Conservation (phyloP, 306 rosid genomes). For the Begonia peltatifolia region DNA sequence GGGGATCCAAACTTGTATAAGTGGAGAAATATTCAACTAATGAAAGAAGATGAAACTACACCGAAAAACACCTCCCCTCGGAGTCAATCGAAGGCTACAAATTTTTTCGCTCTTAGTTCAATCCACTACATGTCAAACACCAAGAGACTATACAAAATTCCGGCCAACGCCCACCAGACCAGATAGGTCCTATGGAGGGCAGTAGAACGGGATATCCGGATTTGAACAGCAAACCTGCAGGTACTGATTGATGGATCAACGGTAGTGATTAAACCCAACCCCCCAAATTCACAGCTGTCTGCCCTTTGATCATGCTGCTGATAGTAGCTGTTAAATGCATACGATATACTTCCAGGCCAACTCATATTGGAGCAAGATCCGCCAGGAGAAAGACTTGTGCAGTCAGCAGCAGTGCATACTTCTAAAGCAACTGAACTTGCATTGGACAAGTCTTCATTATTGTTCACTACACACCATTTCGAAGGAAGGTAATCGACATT, state of each 20-base stretch:
- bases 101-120: too few species aligned
- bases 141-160: too few species aligned
- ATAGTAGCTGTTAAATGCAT: conserved; percentile 78
- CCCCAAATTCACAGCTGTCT: conserved; percentile 61
- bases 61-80: too few species aligned
- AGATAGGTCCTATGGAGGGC: background rate
- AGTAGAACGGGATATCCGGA: conserved; percentile 33
- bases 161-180: background rate
- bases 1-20: too few species aligned
- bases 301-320: conserved; percentile 78
- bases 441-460: conserved; percentile 56
- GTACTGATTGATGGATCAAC: conserved; percentile 60
- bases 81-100: too few species aligned
- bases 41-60: too few species aligned
- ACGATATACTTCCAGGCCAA: conserved; percentile 77
- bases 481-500: conserved; percentile 67
- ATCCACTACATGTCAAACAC: too few species aligned
- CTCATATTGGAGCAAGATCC: conserved; percentile 80
- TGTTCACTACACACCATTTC: conserved; percentile 91
- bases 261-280: conserved; percentile 73
- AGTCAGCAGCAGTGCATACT: conserved; percentile 68
- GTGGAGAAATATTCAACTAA: too few species aligned
- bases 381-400: conserved; percentile 54
- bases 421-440: conserved; percentile 43
- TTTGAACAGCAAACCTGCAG: conserved; percentile 73